Percentiles rank a stretch among this genome's conserved stretches.
phyloP scores from a whole-genome alignment of 352 stramenopile genomes.

The Elongisporangium senticosum region DNA sequence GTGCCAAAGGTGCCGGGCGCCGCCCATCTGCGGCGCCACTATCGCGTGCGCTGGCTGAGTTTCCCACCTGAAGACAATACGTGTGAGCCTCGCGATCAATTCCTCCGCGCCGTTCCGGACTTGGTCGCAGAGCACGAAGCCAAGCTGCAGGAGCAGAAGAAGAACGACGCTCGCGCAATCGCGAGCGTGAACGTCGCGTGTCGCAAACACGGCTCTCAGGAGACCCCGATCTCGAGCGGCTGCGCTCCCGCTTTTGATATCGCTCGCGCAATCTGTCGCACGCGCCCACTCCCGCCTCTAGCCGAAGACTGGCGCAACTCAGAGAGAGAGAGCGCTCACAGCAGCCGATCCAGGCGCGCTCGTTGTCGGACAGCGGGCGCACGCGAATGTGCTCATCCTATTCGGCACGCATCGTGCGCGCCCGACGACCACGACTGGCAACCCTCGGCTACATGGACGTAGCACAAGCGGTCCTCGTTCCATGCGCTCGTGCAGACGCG shows the following conservation, averaged over 20 bases:
- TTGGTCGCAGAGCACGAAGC: too few species aligned
- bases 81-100: background rate
- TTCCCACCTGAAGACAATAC: too few species aligned
- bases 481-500: background rate
- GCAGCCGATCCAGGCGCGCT: background rate
- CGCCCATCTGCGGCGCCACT: too few species aligned
- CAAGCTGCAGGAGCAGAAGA: too few species aligned
- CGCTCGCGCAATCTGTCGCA: too few species aligned
- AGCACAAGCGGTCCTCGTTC: background rate
- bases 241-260: too few species aligned
- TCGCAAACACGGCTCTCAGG: too few species aligned
- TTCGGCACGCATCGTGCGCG: background rate
- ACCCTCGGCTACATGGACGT: background rate
- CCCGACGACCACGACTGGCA: background rate
- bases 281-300: background rate
- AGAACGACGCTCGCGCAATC: too few species aligned
- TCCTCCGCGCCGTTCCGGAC: conserved; percentile 5
- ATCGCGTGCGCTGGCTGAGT: too few species aligned
- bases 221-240: too few species aligned
- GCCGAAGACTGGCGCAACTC: background rate
- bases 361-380: background rate
- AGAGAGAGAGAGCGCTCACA: conserved; percentile 1
- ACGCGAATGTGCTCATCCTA: background rate
- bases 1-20: too few species aligned
- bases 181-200: too few species aligned